Evolutionary conservation across 2,329 filamentous ascomycete genomes (phyloP), one percentile per base, ranked within the genome.

Genomic region (Chaetomiaceae sp.): DNA sequence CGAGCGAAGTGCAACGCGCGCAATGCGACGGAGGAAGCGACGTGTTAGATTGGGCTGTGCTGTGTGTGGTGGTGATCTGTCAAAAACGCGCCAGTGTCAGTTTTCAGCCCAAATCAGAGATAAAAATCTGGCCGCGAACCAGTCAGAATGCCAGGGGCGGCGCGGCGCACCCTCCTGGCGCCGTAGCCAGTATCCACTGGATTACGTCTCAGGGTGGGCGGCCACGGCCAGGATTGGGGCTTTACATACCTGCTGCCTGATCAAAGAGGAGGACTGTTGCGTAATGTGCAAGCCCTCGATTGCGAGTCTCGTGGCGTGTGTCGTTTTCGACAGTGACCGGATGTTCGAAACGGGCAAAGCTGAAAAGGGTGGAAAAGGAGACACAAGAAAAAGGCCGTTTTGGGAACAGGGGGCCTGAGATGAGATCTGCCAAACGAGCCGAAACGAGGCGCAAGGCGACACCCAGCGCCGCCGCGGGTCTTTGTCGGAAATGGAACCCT

Each of bases 51-150:
- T 26, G 32, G 42, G 38, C 17, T 39, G 40, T 42, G 26, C 22
- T 24, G 20, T 42, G 26, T 19, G 35, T n/a, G 44, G 11, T 40
- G 30, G 51, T 54, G 51, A 58, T 58, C 55, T 58, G 56, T 49
- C 56, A 57, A 58, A 42, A 56, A 52, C 35, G 51, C 48, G 52
- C 22, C 22, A 42, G 36, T 34, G 53, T 56, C 50, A 55, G 49
- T 47, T 38, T 34, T 40, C 12, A 32, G 48, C 35, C 29, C 12
- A 32, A 38, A n/a, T n/a, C n/a, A n/a, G 37, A 42, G 52, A 52
- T 51, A 51, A 58, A 56, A 58, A 51, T 48, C 42, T 33, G 32
- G 34, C 32, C 18, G 40, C 24, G 47, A 37, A 30, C 51, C 51
- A 47, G 37, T 43, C 34, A 44, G 22, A 45, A 14, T 6, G 43